Evolutionary conservation across 2,329 filamentous ascomycete genomes (phyloP), one percentile per base, ranked within the genome.

Genomic region (Pseudocercospora eumusae): DNA sequence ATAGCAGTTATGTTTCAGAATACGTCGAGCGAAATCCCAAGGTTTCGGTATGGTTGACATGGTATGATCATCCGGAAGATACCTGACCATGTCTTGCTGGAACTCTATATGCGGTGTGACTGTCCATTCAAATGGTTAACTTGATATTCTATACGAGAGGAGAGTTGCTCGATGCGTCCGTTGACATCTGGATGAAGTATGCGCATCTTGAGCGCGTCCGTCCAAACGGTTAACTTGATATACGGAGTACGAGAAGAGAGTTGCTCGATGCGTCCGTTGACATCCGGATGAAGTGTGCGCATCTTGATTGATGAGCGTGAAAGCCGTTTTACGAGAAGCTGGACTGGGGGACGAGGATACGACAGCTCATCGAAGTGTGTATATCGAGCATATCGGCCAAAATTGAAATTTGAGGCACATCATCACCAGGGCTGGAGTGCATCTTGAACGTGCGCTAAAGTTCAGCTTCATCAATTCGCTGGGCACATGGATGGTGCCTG

Each of bases 151-250:
- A 15, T 52, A 25, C 21, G 15, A 28, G 31, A 47, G 11, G 44
- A 47, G 44, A 52, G 23, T 31, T 52, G 47, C 21, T 6, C 13
- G 47, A 31, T 28, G 47, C 47, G 47, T 52, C 47, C 23, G 47
- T 28, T 9, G 47, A 7, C 11, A 52, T 52, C 47, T 15, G 47
- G n/a, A 52, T 25, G 9, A 8, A 25, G 47, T 10, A 52, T 52
- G 23, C 47, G 25, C 11, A 52, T 18, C 11, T n/a, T 28, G 11
- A 11, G 18, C 20, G 21, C 21, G 27, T 11, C 52, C 4, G 13
- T 54, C 28, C 52, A 10, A 25, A 52, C 31, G 21, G 15, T 7
- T 13, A 13, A 13, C 25, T 28, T 5, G 15, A 27, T 3, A 6
- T 25, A 3, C 6, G 11, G n/a, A 4, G 7, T 52, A 25, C 21